A percentile compares a stretch with the other conserved stretches of the same genome.
Evolutionary conservation across 2,329 filamentous ascomycete species (phyloP).

Genomic region (Alternaria burnsii): DNA sequence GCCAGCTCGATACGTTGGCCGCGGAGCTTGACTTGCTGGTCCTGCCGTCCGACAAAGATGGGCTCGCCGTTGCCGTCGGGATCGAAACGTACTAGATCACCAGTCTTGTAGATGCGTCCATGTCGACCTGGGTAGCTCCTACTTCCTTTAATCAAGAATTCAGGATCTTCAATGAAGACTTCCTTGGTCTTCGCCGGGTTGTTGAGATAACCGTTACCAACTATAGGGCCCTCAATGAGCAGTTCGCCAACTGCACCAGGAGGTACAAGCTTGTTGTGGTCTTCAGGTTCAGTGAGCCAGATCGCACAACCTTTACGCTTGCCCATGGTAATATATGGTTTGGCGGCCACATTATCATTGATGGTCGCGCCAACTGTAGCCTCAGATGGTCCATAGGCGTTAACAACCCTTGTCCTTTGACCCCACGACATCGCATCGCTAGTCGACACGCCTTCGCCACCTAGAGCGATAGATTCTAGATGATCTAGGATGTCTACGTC

Average conservation of each 20-base stretch:
- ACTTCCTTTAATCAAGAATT: slow-evolving; percentile 69
- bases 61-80: slow-evolving; percentile 49
- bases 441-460: slow-evolving; percentile 49
- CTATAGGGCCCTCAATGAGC: slow-evolving; percentile 66
- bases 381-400: slow-evolving; percentile 50
- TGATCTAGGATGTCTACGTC: slow-evolving; percentile 50
- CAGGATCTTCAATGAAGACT: slow-evolving; percentile 59
- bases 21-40: slow-evolving; percentile 53
- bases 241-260: slow-evolving; percentile 60
- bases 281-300: slow-evolving; percentile 54
- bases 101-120: slow-evolving; percentile 57
- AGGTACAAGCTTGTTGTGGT: slow-evolving; percentile 50
- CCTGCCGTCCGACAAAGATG: slow-evolving; percentile 49
- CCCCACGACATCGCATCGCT: slow-evolving; percentile 56
- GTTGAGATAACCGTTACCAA: slow-evolving; percentile 51
- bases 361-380: slow-evolving; percentile 48
- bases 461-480: slow-evolving; percentile 55
- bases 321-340: slow-evolving; percentile 50
- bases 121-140: slow-evolving; percentile 57
- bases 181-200: slow-evolving; percentile 49
- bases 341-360: slow-evolving; percentile 40
- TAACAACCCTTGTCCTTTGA: slow-evolving; percentile 46
- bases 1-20: slow-evolving; percentile 52
- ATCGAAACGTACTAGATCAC: slow-evolving; percentile 60
- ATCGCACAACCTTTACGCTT: slow-evolving; percentile 43